These are phyloP conservation scores for Penicillium manginii DNA, from an alignment of 495 filamentous ascomycete genomes.

Conservation along the genomic window DNA sequence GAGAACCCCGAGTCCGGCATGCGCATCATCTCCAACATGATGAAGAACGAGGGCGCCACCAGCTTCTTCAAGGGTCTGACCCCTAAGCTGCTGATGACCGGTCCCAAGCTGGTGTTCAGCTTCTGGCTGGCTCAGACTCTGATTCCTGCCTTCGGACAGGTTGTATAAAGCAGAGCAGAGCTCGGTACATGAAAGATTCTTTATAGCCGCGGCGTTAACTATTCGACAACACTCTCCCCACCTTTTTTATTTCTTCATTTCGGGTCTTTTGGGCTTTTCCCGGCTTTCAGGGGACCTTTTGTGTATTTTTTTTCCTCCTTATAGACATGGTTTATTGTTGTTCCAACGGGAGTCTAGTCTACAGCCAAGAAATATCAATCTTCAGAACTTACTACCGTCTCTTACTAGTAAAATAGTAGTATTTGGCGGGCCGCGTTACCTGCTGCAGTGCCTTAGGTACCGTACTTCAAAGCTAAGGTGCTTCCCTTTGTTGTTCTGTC, in stretches of 20 bases:
- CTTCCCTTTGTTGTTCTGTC: no score
- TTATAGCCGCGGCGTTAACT: constrained; percentile 28
- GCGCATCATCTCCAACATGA: constrained; percentile 88
- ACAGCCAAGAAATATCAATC: constrained; percentile 13
- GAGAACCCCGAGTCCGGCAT: constrained; percentile 95
- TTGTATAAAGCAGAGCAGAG: constrained; percentile 46
- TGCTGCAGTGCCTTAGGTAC: no score
- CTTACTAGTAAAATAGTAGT: neutral
- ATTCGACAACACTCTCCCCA: constrained; percentile 16
- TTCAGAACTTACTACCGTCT: neutral
- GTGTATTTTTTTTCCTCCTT: constrained; percentile 28
- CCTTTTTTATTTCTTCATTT: constrained; percentile 12
- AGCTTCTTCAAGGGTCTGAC: constrained; percentile 98
- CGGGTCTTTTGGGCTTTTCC: constrained; percentile 12
- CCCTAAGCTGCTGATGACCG: constrained; percentile 98
- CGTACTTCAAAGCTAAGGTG: no score
- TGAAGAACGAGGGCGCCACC: constrained; percentile 78
- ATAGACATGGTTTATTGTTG: constrained; percentile 28
- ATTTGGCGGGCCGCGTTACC: no score
- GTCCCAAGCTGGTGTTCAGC: constrained; percentile 97
- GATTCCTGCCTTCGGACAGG: constrained; percentile 71
- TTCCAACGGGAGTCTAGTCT: constrained; percentile 13
- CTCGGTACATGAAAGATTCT: constrained; percentile 22
- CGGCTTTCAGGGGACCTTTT: constrained; percentile 13
- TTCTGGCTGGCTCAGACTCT: constrained; percentile 98